Conservation (phyloP, 2,329 filamentous ascomycete genomes). For the Clarireedia paspali region DNA sequence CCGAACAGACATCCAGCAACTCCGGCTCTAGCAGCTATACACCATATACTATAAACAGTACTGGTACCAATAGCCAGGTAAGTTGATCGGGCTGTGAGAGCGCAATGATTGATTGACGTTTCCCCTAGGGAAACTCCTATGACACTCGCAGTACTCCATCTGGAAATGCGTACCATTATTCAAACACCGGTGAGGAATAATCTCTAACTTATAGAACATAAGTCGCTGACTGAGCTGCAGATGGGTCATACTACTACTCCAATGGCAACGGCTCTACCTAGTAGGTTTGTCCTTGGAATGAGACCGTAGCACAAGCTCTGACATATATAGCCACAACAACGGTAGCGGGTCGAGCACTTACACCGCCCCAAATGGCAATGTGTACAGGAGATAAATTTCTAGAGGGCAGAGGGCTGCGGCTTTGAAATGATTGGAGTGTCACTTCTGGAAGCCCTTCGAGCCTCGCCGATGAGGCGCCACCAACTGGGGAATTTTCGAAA, state of each 20-base stretch:
- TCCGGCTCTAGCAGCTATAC: neutral
- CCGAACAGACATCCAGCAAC: neutral
- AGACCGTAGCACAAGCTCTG: no score
- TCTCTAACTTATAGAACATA: neutral
- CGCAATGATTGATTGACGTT: neutral
- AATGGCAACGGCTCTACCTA: slow-evolving; percentile 64
- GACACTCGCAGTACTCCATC: slow-evolving; percentile 55
- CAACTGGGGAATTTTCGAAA: no score
- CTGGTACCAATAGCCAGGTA: slow-evolving; percentile 58
- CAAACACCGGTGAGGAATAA: slow-evolving; percentile 43
- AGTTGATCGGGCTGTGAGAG: slow-evolving; percentile 4
- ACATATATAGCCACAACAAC: slow-evolving; percentile 41
- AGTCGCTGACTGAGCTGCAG: neutral
- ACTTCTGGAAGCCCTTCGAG: no score
- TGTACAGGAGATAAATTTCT: slow-evolving; percentile 20
- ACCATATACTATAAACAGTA: slow-evolving; percentile 32
- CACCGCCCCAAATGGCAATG: slow-evolving; percentile 43
- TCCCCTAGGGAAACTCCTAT: slow-evolving; percentile 56
- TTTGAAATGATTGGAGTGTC: no score
- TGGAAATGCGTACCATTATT: slow-evolving; percentile 56
- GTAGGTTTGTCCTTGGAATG: no score
- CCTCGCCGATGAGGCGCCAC: no score
- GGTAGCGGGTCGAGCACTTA: slow-evolving; percentile 44
- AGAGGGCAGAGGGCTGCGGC: neutral
- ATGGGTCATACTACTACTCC: slow-evolving; percentile 68